Base-by-base conservation (phyloP, 2,329 filamentous ascomycete genomes). In the Talaromyces funiculosus region DNA sequence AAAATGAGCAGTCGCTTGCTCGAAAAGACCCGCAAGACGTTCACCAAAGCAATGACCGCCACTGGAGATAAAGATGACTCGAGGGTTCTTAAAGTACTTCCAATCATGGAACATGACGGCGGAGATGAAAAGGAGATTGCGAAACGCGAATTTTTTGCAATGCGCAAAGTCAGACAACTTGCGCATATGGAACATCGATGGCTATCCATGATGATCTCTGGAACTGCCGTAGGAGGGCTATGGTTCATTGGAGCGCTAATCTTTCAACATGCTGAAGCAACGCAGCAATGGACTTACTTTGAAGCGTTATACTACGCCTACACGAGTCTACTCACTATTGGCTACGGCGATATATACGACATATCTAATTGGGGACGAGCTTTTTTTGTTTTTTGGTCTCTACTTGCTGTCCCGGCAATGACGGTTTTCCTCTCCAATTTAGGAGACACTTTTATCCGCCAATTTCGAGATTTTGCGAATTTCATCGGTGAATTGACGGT, bases 401-500 rank as follows among this genome's bases (percentile, higher is more conserved):
- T 77, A 10, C 67, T 76, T 14, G 74, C 74, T 18, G 67, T 77
- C 2, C 74, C 74, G 14, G 71, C 73, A 2, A 70, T 75, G 47
- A 77, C 74, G 0, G 72, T 77, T 14, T 67, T 77, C n/a, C 73
- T 77, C 22, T 73, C 73, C 8, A 73, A 71, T 42, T 71, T 77
- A 38, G 72, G 73, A 9, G 72, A 75, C 54, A 75, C 73, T 0
- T 62, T 77, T 9, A 80, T 85, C 62, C 81, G 81, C 62, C 72
- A 73, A 8, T 78, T 85, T 69, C 78, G 79, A 22, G 81, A 85
- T 53, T 61, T 80, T n/a, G 83, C 81, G 0, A 78, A 82, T n/a
- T 83, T 79, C 75, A 62, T 84, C 4, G 83, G 81, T 12, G 79
- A 81, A 31, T 64, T 84, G 24, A 84, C 83, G 2, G 77, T 85